These are phyloP conservation scores for Ustanciosporium gigantosporum DNA, from an alignment of 1,284 basidiomycete genomes.

Conservation along the genomic window DNA sequence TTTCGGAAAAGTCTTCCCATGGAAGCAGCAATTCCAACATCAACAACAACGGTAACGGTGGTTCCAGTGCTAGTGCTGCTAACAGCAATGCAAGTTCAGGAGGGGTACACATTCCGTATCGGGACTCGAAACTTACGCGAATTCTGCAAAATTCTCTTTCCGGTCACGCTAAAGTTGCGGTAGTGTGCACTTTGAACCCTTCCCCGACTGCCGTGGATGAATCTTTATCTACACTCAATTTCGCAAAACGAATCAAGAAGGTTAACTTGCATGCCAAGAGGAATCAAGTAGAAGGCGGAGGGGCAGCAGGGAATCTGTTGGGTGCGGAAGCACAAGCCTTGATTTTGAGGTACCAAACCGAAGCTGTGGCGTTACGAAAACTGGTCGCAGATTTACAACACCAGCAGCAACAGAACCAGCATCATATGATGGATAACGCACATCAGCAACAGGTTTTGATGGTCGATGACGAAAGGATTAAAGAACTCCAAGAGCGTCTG, in stretches of 20 bases:
- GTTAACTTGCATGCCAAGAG: slow-evolving; percentile 80
- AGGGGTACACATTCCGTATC: slow-evolving; percentile 85
- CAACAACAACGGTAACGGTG: too few species aligned
- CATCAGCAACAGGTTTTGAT: slow-evolving; percentile 1
- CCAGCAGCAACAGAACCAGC: not conserved
- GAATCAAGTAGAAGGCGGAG: slow-evolving; percentile 72
- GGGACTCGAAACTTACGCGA: slow-evolving; percentile 90
- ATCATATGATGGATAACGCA: too few species aligned
- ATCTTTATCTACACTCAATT: slow-evolving; percentile 79
- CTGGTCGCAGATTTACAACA: slow-evolving; percentile 42
- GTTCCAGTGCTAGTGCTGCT: slow-evolving; percentile 66
- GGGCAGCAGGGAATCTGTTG: slow-evolving; percentile 12
- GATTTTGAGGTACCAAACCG: slow-evolving; percentile 48
- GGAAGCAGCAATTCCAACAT: too few species aligned
- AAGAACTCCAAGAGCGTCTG: slow-evolving; percentile 45
- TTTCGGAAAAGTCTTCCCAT: slow-evolving; percentile 38
- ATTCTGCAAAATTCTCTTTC: slow-evolving; percentile 92
- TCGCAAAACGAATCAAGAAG: slow-evolving; percentile 84
- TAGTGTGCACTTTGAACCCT: slow-evolving; percentile 81
- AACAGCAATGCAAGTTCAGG: not conserved
- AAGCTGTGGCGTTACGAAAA: slow-evolving; percentile 46
- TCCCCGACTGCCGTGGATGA: slow-evolving; percentile 68
- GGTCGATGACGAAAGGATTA: slow-evolving; percentile 24
- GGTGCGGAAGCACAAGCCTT: slow-evolving; percentile 52
- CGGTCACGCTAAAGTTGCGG: slow-evolving; percentile 91